Percentiles rank a stretch among this genome's conserved stretches.
Evolutionary conservation across 768 basidiomycete species (phyloP).

Genomic region (Stropharia rugosoannulata): DNA sequence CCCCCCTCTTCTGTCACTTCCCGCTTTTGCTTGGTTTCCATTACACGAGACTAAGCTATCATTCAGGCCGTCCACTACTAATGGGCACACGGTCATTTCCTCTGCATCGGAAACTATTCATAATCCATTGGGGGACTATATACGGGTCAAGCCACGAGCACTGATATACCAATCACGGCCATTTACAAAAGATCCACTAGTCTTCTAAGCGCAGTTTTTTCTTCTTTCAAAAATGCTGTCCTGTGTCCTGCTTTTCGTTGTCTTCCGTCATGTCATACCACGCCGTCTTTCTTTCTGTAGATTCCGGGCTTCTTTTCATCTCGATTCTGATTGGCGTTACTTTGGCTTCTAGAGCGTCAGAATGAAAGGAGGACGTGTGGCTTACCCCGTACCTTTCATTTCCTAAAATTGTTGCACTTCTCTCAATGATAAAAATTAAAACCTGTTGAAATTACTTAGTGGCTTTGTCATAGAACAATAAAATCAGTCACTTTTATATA

Average conservation of each 20-base stretch:
- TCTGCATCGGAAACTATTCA: constrained; percentile 8
- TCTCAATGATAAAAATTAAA: neutral
- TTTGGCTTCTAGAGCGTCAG: constrained; percentile 3
- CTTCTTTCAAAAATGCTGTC: neutral
- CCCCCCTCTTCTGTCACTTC: constrained; percentile 2
- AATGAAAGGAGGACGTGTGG: neutral
- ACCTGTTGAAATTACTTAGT: neutral
- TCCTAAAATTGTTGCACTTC: neutral
- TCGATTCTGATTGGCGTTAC: constrained; percentile 12
- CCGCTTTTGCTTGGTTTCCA: constrained; percentile 3
- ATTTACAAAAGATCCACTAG: neutral
- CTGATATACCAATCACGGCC: neutral
- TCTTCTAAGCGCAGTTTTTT: neutral
- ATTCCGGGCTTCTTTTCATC: neutral
- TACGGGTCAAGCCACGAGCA: neutral
- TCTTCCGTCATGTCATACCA: neutral
- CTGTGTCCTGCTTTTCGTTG: neutral
- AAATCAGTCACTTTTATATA: neutral
- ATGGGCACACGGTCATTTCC: constrained; percentile 3
- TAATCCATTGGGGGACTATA: constrained; percentile 8
- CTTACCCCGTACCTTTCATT: neutral
- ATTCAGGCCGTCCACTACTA: constrained; percentile 2
- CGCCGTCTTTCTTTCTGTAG: neutral
- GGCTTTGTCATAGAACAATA: constrained; percentile 1
- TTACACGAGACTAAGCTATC: constrained; percentile 7